Base-by-base conservation (phyloP, 192 early-diverging fungal species). In the Backusella parvicylindrica region DNA sequence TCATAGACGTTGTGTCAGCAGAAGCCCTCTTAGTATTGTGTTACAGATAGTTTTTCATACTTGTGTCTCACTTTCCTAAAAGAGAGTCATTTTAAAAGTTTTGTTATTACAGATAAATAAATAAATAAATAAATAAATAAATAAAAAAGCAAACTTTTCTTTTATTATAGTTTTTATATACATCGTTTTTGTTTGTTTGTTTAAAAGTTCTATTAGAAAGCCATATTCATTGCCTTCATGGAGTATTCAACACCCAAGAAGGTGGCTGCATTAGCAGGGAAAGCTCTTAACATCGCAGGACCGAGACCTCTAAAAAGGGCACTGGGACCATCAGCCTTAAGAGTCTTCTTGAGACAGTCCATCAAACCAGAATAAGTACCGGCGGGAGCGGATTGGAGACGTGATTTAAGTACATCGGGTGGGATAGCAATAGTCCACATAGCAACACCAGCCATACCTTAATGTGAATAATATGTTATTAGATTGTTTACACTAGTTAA, bases 351-450 rank as follows among this genome's bases (percentile, higher is more conserved):
- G 31, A 86, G 82, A 43, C 84, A 88, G 83, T 86, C 80, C 72
- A 87, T 38, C 69, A 91, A 86, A 36, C 93, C 92, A 68, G 83
- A 91, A 83, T 96, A 96, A 32, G 91, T 93, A 38, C 95, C 95
- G 65, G 91, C 86, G n/a, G 94, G 94, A n/a, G 93, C 86, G 31
- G 94, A 84, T 82, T 96, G 95, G 49, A 95, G 87, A 31, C 93
- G 89, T n/a, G 94, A 95, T 82, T 96, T 96, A 83, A 96, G 86
- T 13, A 94, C 93, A 87, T 96, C 95, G 67, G 94, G 93, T 8
- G 95, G 95, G 81, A 95, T 96, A 37, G 93, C 93, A 84, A 96
- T 94, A 64, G 90, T 87, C 98, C 98, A 99, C 95, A 96, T 99
- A 75, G 95, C 94, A 79, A 99, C 95, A 84, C 96, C 96, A 73